Conservation (phyloP, 2,329 filamentous ascomycete species). For the Alternaria arborescens region DNA sequence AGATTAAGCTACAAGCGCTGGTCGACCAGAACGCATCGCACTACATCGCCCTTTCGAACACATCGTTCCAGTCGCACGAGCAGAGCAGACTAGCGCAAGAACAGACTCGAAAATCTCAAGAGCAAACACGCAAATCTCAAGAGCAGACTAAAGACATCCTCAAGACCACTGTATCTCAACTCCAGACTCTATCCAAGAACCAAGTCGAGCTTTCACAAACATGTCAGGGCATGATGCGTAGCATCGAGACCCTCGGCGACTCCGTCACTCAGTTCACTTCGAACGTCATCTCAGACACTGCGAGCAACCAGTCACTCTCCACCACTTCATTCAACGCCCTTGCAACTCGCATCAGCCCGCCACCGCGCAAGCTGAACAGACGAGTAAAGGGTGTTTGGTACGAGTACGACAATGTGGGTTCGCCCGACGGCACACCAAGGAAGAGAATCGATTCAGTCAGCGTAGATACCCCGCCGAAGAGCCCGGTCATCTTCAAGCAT, state of each 20-base stretch:
- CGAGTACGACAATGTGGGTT: conserved; percentile 41
- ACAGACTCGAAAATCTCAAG: conserved; percentile 22
- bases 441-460: conserved; percentile 29
- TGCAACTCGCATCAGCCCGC: conserved; percentile 37
- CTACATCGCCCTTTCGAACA: conserved; percentile 48
- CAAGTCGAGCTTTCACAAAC: conserved; percentile 41
- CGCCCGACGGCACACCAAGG: conserved; percentile 18
- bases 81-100: conserved; percentile 37
- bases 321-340: conserved; percentile 21
- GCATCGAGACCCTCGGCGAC: conserved; percentile 33
- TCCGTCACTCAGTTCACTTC: conserved; percentile 28
- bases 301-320: conserved; percentile 20
- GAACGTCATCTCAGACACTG: conserved; percentile 25
- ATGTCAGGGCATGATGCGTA: conserved; percentile 42
- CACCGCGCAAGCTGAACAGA: conserved; percentile 45
- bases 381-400: conserved; percentile 50
- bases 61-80: conserved; percentile 41
- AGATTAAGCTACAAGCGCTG: conserved; percentile 41
- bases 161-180: conserved; percentile 38
- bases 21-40: conserved; percentile 47
- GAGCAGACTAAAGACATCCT: conserved; percentile 41
- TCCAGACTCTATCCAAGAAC: conserved; percentile 38
- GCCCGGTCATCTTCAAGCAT: conserved; percentile 22
- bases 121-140: conserved; percentile 21
- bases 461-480: conserved; percentile 37